Evolutionary conservation across 2,329 filamentous ascomycete genomes (phyloP).

Genomic region (Microdochium bolleyi): DNA sequence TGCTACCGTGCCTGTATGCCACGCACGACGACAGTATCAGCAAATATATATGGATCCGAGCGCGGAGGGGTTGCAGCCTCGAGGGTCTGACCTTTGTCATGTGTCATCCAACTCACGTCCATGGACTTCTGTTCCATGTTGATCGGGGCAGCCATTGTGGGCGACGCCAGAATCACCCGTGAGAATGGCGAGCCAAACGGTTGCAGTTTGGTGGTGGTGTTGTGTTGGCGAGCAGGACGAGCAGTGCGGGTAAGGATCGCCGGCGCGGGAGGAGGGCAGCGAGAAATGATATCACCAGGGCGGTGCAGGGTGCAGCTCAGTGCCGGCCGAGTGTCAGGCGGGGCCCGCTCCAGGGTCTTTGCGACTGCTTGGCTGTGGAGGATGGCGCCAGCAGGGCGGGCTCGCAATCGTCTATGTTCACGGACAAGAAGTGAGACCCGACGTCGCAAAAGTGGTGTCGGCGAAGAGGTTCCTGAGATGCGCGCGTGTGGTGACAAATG

Average conservation of each 20-base stretch:
- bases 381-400: not conserved
- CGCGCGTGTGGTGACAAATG: too few species aligned
- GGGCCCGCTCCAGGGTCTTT: not conserved
- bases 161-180: not conserved
- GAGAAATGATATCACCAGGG: not conserved
- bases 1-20: not conserved
- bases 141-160: not conserved
- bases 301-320: too few species aligned
- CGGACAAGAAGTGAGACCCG: too few species aligned
- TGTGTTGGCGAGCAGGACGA: not conserved
- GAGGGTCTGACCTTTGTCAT: slow-evolving; percentile 70
- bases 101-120: slow-evolving; percentile 84
- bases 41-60: not conserved
- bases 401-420: not conserved
- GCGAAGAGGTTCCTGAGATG: too few species aligned
- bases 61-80: not conserved
- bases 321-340: not conserved
- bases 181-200: not conserved
- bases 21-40: not conserved
- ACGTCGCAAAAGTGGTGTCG: too few species aligned
- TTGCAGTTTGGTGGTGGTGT: not conserved
- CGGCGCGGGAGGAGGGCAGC: not conserved
- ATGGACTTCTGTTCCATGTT: slow-evolving; percentile 67
- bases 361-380: not conserved
- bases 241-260: not conserved